phyloP scores from a whole-genome alignment of 179 eudicot genomes.

The Spinacia oleracea region DNA sequence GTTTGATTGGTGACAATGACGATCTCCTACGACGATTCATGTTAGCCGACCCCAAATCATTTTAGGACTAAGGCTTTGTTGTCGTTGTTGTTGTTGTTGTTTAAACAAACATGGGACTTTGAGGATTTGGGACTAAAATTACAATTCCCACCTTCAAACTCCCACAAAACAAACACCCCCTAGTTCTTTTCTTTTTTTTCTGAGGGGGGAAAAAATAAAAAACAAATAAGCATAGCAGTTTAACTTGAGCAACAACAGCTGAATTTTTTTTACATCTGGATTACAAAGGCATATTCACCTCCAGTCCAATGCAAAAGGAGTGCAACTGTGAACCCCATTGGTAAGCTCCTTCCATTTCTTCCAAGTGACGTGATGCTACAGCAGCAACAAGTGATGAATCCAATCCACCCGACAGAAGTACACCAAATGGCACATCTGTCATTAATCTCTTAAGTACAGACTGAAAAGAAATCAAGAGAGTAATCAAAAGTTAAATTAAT shows the following conservation, averaged over 20 bases:
- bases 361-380: conserved; percentile 85
- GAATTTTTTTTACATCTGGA: not conserved
- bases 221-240: not conserved
- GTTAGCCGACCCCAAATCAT: too few relatives aligned
- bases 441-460: conserved; percentile 87
- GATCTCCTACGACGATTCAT: too few relatives aligned
- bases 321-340: conserved; percentile 97
- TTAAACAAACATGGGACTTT: too few relatives aligned
- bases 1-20: too few relatives aligned
- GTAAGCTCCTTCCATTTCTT: conserved; percentile 64
- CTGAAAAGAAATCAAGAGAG: conserved; percentile 37
- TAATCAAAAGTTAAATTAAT: not conserved
- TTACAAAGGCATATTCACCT: conserved; percentile 41
- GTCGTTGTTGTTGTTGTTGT: too few relatives aligned
- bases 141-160: too few relatives aligned
- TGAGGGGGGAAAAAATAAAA: not conserved
- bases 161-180: too few relatives aligned
- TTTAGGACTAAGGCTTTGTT: too few relatives aligned
- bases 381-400: conserved; percentile 99
- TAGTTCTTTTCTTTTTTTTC: not conserved
- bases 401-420: conserved; percentile 92
- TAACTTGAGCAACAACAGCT: not conserved
- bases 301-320: conserved; percentile 89
- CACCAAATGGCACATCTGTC: conserved; percentile 99
- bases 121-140: too few relatives aligned